Percentiles rank a stretch among this genome's conserved stretches.
Evolutionary conservation across 2,329 filamentous ascomycete genomes (phyloP).

Genomic region (Epichloe festucae): DNA sequence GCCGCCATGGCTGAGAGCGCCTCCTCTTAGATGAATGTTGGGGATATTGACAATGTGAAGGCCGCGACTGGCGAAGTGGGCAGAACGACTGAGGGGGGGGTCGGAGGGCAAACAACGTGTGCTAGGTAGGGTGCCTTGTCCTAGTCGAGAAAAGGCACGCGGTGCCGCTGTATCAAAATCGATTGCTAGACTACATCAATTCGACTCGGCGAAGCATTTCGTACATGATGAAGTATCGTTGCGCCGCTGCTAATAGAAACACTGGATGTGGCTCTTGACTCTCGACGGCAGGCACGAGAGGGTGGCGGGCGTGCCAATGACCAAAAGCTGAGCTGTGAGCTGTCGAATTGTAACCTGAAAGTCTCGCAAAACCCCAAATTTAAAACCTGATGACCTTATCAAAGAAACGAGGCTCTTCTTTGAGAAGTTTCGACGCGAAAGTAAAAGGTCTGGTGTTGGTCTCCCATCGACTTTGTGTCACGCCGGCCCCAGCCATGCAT

Average conservation of each 20-base stretch:
- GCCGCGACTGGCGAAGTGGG: background rate
- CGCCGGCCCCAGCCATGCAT: background rate
- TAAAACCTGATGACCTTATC: background rate
- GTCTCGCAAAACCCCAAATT: background rate
- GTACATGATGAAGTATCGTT: background rate
- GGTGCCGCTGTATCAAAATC: constrained; percentile 22
- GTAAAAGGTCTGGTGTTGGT: background rate
- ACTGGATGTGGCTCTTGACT: too few species aligned
- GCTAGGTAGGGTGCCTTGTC: background rate
- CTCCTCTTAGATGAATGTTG: constrained; percentile 18
- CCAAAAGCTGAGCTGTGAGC: background rate
- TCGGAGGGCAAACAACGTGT: background rate
- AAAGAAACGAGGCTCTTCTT: background rate
- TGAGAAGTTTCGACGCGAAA: background rate
- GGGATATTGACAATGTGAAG: background rate
- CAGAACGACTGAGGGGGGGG: background rate
- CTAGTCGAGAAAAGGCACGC: background rate
- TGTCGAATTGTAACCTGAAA: background rate
- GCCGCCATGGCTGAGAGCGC: constrained; percentile 25
- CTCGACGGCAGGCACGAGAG: background rate
- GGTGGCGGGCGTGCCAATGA: background rate
- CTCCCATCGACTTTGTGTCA: background rate
- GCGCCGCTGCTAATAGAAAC: background rate
- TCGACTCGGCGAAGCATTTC: constrained; percentile 8
- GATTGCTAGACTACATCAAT: constrained; percentile 21